Evolutionary conservation across 2,329 filamentous ascomycete species (phyloP).

Genomic region (Cladophialophora yegresii): DNA sequence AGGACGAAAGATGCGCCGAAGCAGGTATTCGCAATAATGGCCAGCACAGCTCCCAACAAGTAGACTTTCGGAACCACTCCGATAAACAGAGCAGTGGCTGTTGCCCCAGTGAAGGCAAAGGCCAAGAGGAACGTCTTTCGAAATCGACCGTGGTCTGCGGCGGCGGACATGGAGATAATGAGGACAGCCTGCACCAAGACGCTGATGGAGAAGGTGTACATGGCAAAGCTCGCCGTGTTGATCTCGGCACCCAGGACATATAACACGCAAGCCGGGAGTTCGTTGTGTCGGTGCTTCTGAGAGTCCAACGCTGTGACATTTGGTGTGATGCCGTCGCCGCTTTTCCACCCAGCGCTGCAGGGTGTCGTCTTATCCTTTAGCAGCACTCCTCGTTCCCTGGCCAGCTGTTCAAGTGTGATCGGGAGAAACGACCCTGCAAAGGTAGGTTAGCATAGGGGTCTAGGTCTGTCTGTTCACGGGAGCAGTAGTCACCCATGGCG

Average conservation of each 20-base stretch:
- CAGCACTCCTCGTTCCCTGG: slow-evolving; percentile 86
- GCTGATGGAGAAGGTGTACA: slow-evolving; percentile 96
- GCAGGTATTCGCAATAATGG: slow-evolving; percentile 88
- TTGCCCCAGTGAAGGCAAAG: slow-evolving; percentile 81
- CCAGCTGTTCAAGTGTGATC: slow-evolving; percentile 89
- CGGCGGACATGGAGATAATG: slow-evolving; percentile 94
- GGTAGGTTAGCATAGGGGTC: not conserved
- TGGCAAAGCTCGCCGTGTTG: slow-evolving; percentile 94
- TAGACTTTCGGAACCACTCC: slow-evolving; percentile 74
- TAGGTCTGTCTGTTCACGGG: not conserved
- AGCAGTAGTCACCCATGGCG: slow-evolving; percentile 61
- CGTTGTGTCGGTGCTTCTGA: slow-evolving; percentile 27
- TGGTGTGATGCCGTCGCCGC: slow-evolving; percentile 38
- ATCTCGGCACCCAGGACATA: slow-evolving; percentile 79
- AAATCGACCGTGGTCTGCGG: slow-evolving; percentile 90
- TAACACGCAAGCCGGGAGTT: slow-evolving; percentile 65
- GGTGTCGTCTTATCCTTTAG: slow-evolving; percentile 73
- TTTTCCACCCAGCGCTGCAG: slow-evolving; percentile 64
- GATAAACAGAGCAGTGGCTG: slow-evolving; percentile 86
- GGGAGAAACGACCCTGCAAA: slow-evolving; percentile 83
- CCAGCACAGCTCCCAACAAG: slow-evolving; percentile 76
- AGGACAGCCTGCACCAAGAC: slow-evolving; percentile 85
- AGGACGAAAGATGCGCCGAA: slow-evolving; percentile 95
- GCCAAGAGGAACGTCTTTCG: slow-evolving; percentile 81
- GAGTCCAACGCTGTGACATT: slow-evolving; percentile 34